Evolutionary conservation across 352 stramenopile genomes (phyloP).

Genomic region (Pilasporangium apinafurcum): DNA sequence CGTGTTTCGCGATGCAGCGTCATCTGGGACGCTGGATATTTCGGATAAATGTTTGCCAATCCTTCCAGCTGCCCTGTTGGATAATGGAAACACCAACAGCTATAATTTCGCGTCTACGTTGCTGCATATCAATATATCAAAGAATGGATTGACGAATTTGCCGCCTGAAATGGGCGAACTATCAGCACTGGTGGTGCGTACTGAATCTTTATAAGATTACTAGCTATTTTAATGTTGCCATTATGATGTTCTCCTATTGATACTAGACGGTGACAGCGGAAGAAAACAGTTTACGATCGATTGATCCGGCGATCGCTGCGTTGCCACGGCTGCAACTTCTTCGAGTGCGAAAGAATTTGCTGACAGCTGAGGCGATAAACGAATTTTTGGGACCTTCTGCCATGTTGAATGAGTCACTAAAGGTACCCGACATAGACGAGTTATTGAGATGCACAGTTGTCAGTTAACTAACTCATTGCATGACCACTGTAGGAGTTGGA

Average conservation of each 20-base stretch:
- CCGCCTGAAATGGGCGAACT: slow-evolving; percentile 41
- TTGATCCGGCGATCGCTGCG: slow-evolving; percentile 30
- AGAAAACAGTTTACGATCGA: slow-evolving; percentile 47
- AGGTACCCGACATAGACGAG: slow-evolving; percentile 6
- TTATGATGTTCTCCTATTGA: neutral
- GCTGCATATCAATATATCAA: slow-evolving; percentile 61
- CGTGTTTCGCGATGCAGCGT: slow-evolving; percentile 52
- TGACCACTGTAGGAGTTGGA: slow-evolving; percentile 48
- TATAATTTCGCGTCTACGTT: slow-evolving; percentile 45
- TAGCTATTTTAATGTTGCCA: neutral
- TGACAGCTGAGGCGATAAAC: slow-evolving; percentile 38
- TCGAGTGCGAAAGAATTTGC: slow-evolving; percentile 68
- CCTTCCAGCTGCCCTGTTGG: slow-evolving; percentile 21
- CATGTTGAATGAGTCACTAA: slow-evolving; percentile 17
- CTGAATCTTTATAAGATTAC: neutral
- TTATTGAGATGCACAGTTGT: neutral
- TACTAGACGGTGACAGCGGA: slow-evolving; percentile 58
- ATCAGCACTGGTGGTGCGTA: slow-evolving; percentile 29
- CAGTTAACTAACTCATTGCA: neutral
- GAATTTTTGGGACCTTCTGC: slow-evolving; percentile 21
- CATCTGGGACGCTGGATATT: slow-evolving; percentile 47
- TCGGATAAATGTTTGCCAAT: slow-evolving; percentile 18
- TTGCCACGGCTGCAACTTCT: slow-evolving; percentile 52
- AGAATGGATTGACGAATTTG: slow-evolving; percentile 46
- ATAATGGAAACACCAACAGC: neutral